Conservation (phyloP, 352 stramenopile species). For the Phytopythium oedochilum region DNA sequence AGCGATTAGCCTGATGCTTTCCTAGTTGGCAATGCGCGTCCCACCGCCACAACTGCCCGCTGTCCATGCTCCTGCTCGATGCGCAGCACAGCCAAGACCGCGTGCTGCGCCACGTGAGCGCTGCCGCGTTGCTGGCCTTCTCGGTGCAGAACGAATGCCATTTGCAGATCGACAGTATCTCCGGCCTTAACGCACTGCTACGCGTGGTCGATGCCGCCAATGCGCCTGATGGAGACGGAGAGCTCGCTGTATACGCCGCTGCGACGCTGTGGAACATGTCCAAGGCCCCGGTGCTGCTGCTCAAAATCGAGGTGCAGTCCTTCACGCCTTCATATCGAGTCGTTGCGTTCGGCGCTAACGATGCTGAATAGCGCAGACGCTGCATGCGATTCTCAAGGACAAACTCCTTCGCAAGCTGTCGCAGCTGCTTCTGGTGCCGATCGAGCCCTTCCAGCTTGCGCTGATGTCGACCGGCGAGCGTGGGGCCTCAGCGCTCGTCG, state of each 20-base stretch:
- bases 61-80: conserved; percentile 45
- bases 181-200: conserved; percentile 37
- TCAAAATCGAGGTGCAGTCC: conserved; percentile 55
- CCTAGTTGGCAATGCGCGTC: conserved; percentile 66
- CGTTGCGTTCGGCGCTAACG: not conserved
- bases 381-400: conserved; percentile 60
- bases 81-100: conserved; percentile 19
- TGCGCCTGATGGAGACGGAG: conserved; percentile 11
- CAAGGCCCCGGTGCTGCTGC: conserved; percentile 53
- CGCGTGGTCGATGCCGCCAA: conserved; percentile 33
- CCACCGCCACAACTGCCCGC: conserved; percentile 60
- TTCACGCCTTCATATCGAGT: too few species aligned
- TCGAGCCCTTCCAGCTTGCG: conserved; percentile 43
- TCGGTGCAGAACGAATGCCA: conserved; percentile 71
- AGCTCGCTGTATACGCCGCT: conserved; percentile 44
- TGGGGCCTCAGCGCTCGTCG: conserved; percentile 34
- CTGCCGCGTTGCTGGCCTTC: conserved; percentile 53
- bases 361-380: conserved; percentile 25
- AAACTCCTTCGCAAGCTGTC: conserved; percentile 45
- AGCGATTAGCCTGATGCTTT: too few species aligned
- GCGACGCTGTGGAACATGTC: conserved; percentile 63
- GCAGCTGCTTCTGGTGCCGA: conserved; percentile 39
- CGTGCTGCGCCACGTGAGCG: conserved; percentile 34
- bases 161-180: conserved; percentile 53
- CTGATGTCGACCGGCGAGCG: conserved; percentile 39